Evolutionary conservation across 1,139 yeast genomes (phyloP), one percentile per base, ranked within the genome.

Genomic region (Waltiozyma sp.): DNA sequence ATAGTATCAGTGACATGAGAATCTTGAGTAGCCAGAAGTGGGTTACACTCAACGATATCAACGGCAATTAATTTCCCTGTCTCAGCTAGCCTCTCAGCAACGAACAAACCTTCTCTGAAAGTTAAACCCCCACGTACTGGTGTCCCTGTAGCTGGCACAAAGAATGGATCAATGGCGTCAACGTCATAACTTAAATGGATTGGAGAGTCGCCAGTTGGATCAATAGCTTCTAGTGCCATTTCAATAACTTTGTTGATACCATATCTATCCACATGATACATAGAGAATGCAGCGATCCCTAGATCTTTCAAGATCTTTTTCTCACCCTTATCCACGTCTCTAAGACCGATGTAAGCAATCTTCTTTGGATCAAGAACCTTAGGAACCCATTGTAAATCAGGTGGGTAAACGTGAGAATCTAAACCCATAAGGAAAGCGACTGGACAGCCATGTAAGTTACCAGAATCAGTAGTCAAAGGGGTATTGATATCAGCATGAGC

Each of bases 401-500:
- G 80, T 33, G 94, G 93, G 65, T 72, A 79, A 28, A 70, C 58
- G 26, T 55, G 55, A 15, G 49, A 43, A 28, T 75, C 79, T 47
- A 86, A 68, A 2, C 96, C 96, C 76, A 88, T 70, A 45, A 89
- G 69, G 61, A 91, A 91, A 4, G 96, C 78, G 37, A 91, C 86
- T 8, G 98, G 98, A 62, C 97, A 89, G 3, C 98, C 98, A 62
- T 91, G 98, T 54, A 91, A 71, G 63, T 91, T 91, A 39, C 98
- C 98, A 11, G 91, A 78, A 38, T 75, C 83, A 6, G 97, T 80
- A 14, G 89, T 78, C 40, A 70, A 70, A n/a, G 96, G 88, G 2
- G 96, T 83, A 68, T 91, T 91, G 59, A 91, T 80, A 62, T 91
- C 98, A 31, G 97, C 96, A 60, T 91, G 98, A 1, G 98, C 98